Evolutionary conservation across 192 early-diverging fungal species (phyloP).

Genomic region (Polychytrium aggregatum): DNA sequence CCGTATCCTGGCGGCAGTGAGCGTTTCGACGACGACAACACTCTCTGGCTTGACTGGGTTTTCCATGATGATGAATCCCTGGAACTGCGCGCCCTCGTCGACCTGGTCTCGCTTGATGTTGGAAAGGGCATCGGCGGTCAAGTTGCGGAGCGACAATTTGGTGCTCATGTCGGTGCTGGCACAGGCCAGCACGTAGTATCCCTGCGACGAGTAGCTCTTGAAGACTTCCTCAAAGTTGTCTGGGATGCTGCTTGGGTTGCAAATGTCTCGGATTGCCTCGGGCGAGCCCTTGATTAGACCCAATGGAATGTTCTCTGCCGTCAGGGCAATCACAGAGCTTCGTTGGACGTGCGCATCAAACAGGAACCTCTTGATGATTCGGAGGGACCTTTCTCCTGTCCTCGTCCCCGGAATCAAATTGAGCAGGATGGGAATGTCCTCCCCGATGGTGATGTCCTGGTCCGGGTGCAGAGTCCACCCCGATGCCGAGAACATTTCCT

Average conservation of each 20-base stretch:
- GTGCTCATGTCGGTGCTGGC: too few relatives aligned
- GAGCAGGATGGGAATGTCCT: slow-evolving; percentile 5
- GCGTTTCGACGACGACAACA: slow-evolving; percentile 39
- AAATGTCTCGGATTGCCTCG: slow-evolving; percentile 24
- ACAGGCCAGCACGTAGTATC: slow-evolving; percentile 35
- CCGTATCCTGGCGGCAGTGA: slow-evolving; percentile 53
- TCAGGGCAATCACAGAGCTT: slow-evolving; percentile 10
- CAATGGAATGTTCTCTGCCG: slow-evolving; percentile 4
- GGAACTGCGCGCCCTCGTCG: slow-evolving; percentile 59
- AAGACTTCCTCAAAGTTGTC: slow-evolving; percentile 15
- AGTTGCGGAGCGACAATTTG: too few relatives aligned
- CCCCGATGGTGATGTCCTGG: slow-evolving; percentile 1
- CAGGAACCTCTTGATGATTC: slow-evolving; percentile 48
- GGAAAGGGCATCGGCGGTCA: slow-evolving; percentile 18
- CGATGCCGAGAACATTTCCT: slow-evolving; percentile 64
- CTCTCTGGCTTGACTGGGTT: slow-evolving; percentile 69
- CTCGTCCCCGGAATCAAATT: slow-evolving; percentile 1
- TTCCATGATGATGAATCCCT: slow-evolving; percentile 62
- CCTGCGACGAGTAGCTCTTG: slow-evolving; percentile 19
- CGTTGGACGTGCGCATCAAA: slow-evolving; percentile 36
- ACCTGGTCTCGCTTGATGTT: slow-evolving; percentile 45
- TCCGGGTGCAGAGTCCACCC: slow-evolving; percentile 27
- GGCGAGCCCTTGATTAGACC: slow-evolving; percentile 28
- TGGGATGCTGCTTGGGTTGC: slow-evolving; percentile 19
- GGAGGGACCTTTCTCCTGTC: slow-evolving; percentile 1